Conservation (phyloP, 768 basidiomycete species). For the Antrodiella citrinella region DNA sequence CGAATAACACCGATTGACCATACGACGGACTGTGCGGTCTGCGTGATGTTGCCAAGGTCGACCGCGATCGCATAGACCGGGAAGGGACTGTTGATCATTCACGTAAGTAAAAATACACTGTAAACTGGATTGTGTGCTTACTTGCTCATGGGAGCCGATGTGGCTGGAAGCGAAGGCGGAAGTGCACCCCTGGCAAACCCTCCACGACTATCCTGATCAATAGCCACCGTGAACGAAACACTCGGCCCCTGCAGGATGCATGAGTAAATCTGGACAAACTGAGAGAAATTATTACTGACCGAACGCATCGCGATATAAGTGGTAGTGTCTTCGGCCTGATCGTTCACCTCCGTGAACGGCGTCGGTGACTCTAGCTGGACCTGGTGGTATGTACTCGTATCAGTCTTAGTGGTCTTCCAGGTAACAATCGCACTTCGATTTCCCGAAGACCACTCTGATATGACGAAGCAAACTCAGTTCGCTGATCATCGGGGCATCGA, state of each 20-base stretch:
- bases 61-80: constrained; percentile 19
- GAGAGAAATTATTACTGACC: constrained; percentile 4
- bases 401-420: constrained; percentile 2
- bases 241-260: background rate
- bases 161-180: no score
- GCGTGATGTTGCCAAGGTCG: constrained; percentile 19
- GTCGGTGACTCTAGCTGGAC: constrained; percentile 1
- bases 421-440: constrained; percentile 4
- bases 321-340: constrained; percentile 14
- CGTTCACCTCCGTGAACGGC: constrained; percentile 5
- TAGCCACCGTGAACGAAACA: background rate
- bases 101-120: background rate
- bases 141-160: background rate
- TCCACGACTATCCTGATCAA: no score
- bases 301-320: constrained; percentile 11
- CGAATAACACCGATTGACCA: constrained; percentile 22
- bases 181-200: no score
- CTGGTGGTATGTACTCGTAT: constrained; percentile 9
- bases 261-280: no score
- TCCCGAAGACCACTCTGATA: constrained; percentile 16
- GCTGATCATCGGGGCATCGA: background rate
- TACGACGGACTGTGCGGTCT: constrained; percentile 14
- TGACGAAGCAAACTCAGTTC: background rate
- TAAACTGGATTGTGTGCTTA: no score
- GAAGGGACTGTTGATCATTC: constrained; percentile 6